Evolutionary conservation across 331 rosid species (phyloP).

Genomic region (Cydonia oblonga): DNA sequence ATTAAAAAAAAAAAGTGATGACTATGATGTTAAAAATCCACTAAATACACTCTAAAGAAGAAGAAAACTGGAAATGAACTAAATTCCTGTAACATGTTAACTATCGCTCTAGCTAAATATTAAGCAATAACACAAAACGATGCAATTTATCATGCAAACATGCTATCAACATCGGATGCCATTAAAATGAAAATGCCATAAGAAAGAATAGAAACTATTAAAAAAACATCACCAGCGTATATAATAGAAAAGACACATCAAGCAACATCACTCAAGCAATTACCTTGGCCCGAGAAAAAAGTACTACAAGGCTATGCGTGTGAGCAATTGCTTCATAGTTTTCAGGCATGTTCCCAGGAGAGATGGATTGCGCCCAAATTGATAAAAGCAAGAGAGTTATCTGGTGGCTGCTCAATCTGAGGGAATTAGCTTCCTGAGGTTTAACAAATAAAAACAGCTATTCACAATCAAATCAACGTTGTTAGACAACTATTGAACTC

Average conservation of each 20-base stretch:
- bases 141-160: neutral
- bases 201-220: neutral
- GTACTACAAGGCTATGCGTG: slow-evolving; percentile 62
- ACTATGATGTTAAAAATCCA: neutral
- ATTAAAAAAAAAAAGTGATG: no score
- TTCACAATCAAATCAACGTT: neutral
- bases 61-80: neutral
- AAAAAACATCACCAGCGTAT: slow-evolving; percentile 5
- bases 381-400: slow-evolving; percentile 67
- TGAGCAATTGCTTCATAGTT: slow-evolving; percentile 89
- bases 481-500: neutral
- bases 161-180: neutral
- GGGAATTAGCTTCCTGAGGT: slow-evolving; percentile 43
- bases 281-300: slow-evolving; percentile 84
- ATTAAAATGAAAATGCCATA: neutral
- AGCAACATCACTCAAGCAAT: slow-evolving; percentile 6
- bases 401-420: slow-evolving; percentile 70
- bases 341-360: slow-evolving; percentile 69
- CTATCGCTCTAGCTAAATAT: neutral
- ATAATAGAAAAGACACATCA: slow-evolving; percentile 2
- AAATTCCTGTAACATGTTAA: neutral
- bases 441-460: slow-evolving; percentile 6
- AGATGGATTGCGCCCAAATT: slow-evolving; percentile 66
- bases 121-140: neutral
- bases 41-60: neutral